Percentiles rank a stretch among this genome's conserved stretches.
Conservation (phyloP, 2,329 filamentous ascomycete genomes). For the Colletotrichum sp. region DNA sequence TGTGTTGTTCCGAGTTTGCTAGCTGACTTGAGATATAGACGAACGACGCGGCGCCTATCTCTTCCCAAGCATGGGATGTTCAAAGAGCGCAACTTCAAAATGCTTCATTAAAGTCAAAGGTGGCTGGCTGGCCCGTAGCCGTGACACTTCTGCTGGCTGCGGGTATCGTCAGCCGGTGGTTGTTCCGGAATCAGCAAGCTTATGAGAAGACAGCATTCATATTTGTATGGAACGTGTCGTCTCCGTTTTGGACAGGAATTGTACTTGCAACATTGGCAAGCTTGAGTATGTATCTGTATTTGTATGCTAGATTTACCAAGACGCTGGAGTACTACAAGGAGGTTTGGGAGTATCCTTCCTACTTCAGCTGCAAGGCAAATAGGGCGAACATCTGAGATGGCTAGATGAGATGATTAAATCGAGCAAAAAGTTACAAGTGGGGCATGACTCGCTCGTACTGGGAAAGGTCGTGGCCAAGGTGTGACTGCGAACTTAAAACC, state of each 20-base stretch:
- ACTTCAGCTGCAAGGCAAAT: neutral
- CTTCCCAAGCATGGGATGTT: neutral
- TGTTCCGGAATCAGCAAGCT: neutral
- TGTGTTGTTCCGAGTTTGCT: no score
- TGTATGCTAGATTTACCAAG: neutral
- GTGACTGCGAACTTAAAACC: neutral
- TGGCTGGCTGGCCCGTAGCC: neutral
- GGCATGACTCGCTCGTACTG: neutral
- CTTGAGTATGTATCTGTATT: neutral
- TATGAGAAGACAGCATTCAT: neutral
- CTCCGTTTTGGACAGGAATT: neutral
- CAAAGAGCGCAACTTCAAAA: neutral
- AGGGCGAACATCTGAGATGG: neutral
- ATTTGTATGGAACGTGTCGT: neutral
- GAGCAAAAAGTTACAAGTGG: neutral
- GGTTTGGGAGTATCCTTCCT: slow-evolving; percentile 6
- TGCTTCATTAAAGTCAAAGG: no score
- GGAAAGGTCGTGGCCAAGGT: rapidly evolving
- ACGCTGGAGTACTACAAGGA: slow-evolving; percentile 3
- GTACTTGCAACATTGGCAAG: neutral
- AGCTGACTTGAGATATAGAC: neutral
- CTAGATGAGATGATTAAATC: neutral
- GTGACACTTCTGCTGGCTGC: neutral
- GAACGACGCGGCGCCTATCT: neutral
- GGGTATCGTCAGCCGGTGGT: neutral